Evolutionary conservation across 768 basidiomycete species (phyloP).

Genomic region (Leccinum fibrillosum): DNA sequence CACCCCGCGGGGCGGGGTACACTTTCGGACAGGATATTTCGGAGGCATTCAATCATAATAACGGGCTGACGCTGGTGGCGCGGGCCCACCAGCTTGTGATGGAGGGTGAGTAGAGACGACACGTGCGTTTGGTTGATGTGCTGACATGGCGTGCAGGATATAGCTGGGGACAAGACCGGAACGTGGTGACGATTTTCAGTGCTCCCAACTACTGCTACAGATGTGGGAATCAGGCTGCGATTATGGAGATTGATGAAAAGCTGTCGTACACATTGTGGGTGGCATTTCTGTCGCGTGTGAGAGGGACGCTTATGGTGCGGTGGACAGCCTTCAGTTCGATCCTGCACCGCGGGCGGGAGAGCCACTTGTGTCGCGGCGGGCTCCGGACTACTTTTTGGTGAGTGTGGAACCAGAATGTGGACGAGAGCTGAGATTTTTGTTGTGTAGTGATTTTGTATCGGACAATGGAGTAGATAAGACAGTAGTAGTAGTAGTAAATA

Average conservation of each 20-base stretch:
- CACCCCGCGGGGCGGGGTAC: constrained; percentile 97
- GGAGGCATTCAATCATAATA: constrained; percentile 99
- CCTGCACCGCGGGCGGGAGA: constrained; percentile 98
- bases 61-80: constrained; percentile 93
- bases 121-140: background rate
- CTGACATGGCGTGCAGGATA: constrained; percentile 48
- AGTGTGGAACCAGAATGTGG: constrained; percentile 42
- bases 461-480: constrained; percentile 2
- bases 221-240: constrained; percentile 99
- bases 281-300: background rate
- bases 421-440: background rate
- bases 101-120: constrained; percentile 68
- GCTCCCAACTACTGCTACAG: constrained; percentile 99
- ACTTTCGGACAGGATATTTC: constrained; percentile 99
- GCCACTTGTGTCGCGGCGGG: constrained; percentile 93
- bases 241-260: constrained; percentile 99
- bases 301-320: constrained; percentile 3
- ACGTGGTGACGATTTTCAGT: constrained; percentile 99
- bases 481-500: constrained; percentile 24
- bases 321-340: constrained; percentile 93
- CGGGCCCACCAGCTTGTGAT: constrained; percentile 94
- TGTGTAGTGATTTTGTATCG: constrained; percentile 19
- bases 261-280: constrained; percentile 89
- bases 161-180: constrained; percentile 99
- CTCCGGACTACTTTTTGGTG: constrained; percentile 93